Evolutionary conservation across 495 filamentous ascomycete species (phyloP), one percentile per base, ranked within the genome.

Genomic region (Penicillium angulare): DNA sequence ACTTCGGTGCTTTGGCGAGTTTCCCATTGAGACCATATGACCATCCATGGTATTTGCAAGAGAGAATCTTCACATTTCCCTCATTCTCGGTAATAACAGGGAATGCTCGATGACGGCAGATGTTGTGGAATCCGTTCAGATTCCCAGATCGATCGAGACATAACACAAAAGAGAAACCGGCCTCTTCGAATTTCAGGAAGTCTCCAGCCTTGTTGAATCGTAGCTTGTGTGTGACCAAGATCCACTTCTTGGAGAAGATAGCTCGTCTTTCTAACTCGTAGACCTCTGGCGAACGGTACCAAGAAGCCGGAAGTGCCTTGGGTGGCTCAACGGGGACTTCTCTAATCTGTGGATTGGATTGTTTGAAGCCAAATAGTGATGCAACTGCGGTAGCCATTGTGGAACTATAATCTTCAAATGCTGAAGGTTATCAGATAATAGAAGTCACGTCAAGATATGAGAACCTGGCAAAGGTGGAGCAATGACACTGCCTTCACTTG

Each of bases 11-110:
- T 52, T 84, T 83, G 49, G 78, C 74, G 13, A 84, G 64, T 27
- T 80, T 79, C 20, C 81, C 80, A 38, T 73, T 78, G 10, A 79
- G 65, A 5, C 76, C 77, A 38, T 83, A 83, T 0, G 74, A 76
- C 80, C 81, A 85, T 34, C 81, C 81, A 57, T 85, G 81, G 45
- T 83, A 85, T 48, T 76, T 75, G 71, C 80, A 85, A 24, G 72
- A 63, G 31, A 83, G 69, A 43, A 82, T 74, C 16, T 66, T 74
- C 9, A 73, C 62, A 22, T 67, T 72, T 3, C 80, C 80, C 6
- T 64, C 44, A 21, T 73, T 64, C 42, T 74, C 71, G 13, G 67
- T 67, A 3, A 81, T 69, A 18, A 83, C 65, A n/a, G 78, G 77
- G 56, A 74, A 81, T 16, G 79, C 78, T 7, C 78, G 74, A 54